Percentiles rank a stretch among this genome's conserved stretches.
These are phyloP conservation scores for Salvia rosmarinus DNA, from an alignment of 257 asterid species.

Conservation along the genomic window DNA sequence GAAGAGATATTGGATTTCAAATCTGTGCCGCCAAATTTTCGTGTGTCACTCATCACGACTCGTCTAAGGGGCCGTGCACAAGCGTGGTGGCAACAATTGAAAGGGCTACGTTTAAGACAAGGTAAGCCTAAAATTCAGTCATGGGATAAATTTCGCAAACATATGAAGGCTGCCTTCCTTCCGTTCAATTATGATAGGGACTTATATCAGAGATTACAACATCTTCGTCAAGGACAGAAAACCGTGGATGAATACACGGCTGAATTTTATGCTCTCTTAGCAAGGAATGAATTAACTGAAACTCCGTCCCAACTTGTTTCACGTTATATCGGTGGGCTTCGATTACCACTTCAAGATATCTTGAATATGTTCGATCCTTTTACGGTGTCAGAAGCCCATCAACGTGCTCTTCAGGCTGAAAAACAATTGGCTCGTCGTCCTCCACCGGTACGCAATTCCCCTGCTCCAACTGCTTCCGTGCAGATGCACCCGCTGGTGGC, in stretches of 20 bases:
- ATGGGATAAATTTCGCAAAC: neutral
- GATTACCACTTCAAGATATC: neutral
- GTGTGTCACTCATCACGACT: neutral
- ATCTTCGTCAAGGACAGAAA: neutral
- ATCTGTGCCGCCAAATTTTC: neutral
- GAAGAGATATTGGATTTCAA: neutral
- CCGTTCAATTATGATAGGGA: neutral
- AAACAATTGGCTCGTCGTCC: neutral
- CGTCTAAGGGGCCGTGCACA: neutral
- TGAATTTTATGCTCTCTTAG: constrained; percentile 8
- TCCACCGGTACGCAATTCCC: neutral
- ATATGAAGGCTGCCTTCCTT: neutral
- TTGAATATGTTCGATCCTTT: constrained; percentile 10
- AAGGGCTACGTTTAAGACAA: neutral
- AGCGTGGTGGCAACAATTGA: constrained; percentile 15
- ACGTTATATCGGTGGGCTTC: constrained; percentile 5
- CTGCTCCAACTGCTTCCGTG: no score
- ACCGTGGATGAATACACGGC: neutral
- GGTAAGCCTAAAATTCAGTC: neutral
- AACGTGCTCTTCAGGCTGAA: neutral
- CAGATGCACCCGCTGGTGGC: neutral
- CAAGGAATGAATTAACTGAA: neutral
- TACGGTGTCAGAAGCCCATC: constrained; percentile 1
- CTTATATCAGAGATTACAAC: neutral
- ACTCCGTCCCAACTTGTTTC: neutral